Percentiles rank a stretch among this genome's conserved stretches.
These are phyloP conservation scores for Trifolium pratense DNA, from an alignment of 306 rosid genomes.

Conservation along the genomic window DNA sequence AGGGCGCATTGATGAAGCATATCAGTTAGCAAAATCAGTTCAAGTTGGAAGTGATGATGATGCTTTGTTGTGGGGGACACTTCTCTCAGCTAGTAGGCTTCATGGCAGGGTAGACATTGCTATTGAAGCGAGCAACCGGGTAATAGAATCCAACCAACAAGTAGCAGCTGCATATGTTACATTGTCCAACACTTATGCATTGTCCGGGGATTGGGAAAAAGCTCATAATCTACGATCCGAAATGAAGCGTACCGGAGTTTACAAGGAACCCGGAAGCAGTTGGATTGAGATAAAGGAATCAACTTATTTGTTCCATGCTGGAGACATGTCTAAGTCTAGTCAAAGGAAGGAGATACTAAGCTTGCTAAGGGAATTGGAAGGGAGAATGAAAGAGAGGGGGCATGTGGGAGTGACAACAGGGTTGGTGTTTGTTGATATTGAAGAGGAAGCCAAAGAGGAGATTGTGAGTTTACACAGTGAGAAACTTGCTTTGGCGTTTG, in stretches of 20 bases:
- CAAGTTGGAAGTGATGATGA: conserved; percentile 48
- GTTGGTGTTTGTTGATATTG: conserved; percentile 75
- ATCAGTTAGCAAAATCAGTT: conserved; percentile 66
- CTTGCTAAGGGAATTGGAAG: conserved; percentile 62
- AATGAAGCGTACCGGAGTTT: conserved; percentile 67
- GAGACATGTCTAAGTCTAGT: conserved; percentile 56
- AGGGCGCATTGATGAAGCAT: conserved; percentile 73
- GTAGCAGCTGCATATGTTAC: conserved; percentile 74
- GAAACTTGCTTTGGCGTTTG: conserved; percentile 85
- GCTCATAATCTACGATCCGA: conserved; percentile 57
- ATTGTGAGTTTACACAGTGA: conserved; percentile 78
- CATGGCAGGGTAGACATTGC: conserved; percentile 87
- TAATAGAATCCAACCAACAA: conserved; percentile 71
- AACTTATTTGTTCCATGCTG: conserved; percentile 68
- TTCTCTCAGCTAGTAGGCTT: conserved; percentile 85
- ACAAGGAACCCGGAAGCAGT: conserved; percentile 86
- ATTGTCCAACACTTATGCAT: conserved; percentile 72
- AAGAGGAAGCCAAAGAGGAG: conserved; percentile 74
- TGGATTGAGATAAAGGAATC: conserved; percentile 81
- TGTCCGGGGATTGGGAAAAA: conserved; percentile 78
- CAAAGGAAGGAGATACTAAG: conserved; percentile 53
- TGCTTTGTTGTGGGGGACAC: conserved; percentile 76
- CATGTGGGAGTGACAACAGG: conserved; percentile 65
- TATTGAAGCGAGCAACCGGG: conserved; percentile 61
- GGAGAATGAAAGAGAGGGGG: conserved; percentile 76